Conservation (phyloP, 768 basidiomycete species). For the Mycena indigotica region DNA sequence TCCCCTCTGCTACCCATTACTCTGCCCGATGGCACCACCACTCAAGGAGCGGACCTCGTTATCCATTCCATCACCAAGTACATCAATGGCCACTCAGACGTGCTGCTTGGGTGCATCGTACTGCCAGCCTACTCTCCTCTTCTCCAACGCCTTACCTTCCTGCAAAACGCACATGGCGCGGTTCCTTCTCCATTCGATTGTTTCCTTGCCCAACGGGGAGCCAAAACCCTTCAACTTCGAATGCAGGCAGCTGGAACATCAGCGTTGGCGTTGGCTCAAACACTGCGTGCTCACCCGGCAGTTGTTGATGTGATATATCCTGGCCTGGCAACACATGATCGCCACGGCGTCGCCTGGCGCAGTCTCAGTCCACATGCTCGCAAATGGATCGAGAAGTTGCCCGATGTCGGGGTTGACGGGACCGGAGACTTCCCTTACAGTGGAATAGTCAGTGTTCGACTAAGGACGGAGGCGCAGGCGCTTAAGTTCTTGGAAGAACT, state of each 20-base stretch:
- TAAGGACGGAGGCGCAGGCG: conserved; percentile 57
- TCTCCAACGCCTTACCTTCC: conserved; percentile 68
- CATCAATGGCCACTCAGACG: conserved; percentile 92
- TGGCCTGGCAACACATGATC: conserved; percentile 69
- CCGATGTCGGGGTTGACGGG: conserved; percentile 35
- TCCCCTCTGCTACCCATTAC: conserved; percentile 68
- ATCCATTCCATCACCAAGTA: conserved; percentile 88
- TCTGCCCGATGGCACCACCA: conserved; percentile 11
- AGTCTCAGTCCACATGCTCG: conserved; percentile 71
- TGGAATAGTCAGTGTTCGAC: conserved; percentile 86
- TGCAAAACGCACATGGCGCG: conserved; percentile 88
- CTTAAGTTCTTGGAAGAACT: conserved; percentile 67
- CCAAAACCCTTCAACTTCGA: conserved; percentile 88
- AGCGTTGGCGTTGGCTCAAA: conserved; percentile 73
- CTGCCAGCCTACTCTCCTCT: conserved; percentile 60
- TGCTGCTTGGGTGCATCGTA: conserved; percentile 85
- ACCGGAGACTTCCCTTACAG: conserved; percentile 78
- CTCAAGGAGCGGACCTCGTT: conserved; percentile 80
- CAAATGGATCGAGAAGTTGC: conserved; percentile 55
- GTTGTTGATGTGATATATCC: conserved; percentile 90
- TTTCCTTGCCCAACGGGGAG: conserved; percentile 88
- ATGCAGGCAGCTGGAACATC: conserved; percentile 87
- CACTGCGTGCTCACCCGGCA: conserved; percentile 52
- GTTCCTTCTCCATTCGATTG: conserved; percentile 85
- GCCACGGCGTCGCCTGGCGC: conserved; percentile 62